These are phyloP conservation scores for Hansenula sp. DNA, from an alignment of 1,139 yeast species.

Conservation along the genomic window DNA sequence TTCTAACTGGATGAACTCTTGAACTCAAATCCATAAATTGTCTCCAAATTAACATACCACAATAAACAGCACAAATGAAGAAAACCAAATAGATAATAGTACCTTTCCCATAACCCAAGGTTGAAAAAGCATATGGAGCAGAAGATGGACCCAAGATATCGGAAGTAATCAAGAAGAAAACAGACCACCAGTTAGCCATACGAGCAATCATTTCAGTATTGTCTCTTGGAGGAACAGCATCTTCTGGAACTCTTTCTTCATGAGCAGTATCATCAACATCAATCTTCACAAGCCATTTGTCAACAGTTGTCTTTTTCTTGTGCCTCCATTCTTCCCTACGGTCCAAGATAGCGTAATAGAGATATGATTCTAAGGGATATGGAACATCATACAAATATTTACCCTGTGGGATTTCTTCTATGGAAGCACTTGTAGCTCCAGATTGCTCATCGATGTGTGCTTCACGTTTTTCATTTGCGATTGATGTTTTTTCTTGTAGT, in stretches of 20 bases:
- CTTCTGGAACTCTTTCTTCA: conserved; percentile 6
- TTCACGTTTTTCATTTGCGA: no score
- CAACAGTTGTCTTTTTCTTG: neutral
- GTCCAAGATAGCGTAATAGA: conserved; percentile 27
- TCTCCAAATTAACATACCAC: conserved; percentile 31
- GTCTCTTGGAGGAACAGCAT: conserved; percentile 5
- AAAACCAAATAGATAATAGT: conserved; percentile 33
- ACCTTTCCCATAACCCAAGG: conserved; percentile 41
- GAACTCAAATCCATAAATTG: conserved; percentile 33
- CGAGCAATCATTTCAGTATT: conserved; percentile 28
- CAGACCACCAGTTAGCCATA: conserved; percentile 31
- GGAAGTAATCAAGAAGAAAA: conserved; percentile 40
- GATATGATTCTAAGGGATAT: conserved; percentile 25
- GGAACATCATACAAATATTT: neutral
- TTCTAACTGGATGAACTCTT: conserved; percentile 35
- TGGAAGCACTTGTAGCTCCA: no score
- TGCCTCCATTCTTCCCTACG: conserved; percentile 22
- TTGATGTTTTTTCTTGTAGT: no score
- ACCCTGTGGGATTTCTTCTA: no score
- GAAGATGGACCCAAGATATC: conserved; percentile 42
- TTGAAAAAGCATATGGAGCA: conserved; percentile 39
- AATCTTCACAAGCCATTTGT: neutral
- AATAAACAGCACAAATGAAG: conserved; percentile 36
- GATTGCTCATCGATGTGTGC: no score
- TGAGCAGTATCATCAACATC: conserved; percentile 2